Percentiles rank a stretch among this genome's conserved stretches.
These are phyloP conservation scores for Solanum appendiculatum DNA, from an alignment of 257 asterid species.

Conservation along the genomic window DNA sequence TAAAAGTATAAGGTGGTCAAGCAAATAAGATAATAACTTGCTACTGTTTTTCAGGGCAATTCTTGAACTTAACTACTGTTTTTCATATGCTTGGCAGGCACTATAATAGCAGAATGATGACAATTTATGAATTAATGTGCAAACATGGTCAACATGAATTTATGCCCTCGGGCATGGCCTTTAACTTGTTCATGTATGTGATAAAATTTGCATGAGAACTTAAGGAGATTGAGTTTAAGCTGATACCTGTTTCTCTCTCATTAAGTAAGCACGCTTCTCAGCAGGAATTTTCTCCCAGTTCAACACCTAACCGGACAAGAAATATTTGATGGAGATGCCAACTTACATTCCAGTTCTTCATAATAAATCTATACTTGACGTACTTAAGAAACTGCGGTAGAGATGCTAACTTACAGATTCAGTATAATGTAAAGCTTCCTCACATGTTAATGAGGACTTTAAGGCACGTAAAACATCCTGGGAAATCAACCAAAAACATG, in stretches of 20 bases:
- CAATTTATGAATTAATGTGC: background rate
- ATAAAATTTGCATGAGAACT: background rate
- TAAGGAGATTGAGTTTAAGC: background rate
- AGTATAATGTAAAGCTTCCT: constrained; percentile 75
- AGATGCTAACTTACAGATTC: constrained; percentile 50
- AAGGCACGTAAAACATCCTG: constrained; percentile 78
- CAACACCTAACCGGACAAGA: constrained; percentile 39
- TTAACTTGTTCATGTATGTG: background rate
- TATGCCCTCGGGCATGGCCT: background rate
- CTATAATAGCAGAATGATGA: background rate
- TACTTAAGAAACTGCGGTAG: background rate
- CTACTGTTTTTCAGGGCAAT: background rate
- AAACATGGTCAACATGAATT: background rate
- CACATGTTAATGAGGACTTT: constrained; percentile 53
- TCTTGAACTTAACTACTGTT: background rate
- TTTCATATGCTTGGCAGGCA: background rate
- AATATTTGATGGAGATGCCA: background rate
- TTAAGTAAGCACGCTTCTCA: constrained; percentile 79
- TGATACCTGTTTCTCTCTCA: constrained; percentile 82
- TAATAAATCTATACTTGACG: background rate
- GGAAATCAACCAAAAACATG: constrained; percentile 6
- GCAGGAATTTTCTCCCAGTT: constrained; percentile 84
- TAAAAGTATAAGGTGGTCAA: too few species aligned
- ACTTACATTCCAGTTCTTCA: background rate
- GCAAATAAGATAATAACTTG: too few species aligned